phyloP scores from a whole-genome alignment of 2,329 filamentous ascomycete species.

The Microdochium nivale region DNA sequence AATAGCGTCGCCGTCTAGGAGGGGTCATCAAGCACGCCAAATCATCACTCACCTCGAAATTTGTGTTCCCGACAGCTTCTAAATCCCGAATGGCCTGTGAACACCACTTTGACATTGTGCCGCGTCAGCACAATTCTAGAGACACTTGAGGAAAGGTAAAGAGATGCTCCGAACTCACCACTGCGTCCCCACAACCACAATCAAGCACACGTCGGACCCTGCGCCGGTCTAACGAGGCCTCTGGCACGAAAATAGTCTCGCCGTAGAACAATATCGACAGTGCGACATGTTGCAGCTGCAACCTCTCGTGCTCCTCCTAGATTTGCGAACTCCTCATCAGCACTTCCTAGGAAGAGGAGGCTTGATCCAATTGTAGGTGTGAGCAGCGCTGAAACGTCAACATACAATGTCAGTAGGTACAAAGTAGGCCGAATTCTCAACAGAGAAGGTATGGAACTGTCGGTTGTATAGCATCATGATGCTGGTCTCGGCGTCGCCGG shows the following conservation, averaged over 20 bases:
- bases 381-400: no score
- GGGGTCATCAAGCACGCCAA: background rate
- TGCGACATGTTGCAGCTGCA: slow-evolving; percentile 54
- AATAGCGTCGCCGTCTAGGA: background rate
- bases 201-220: slow-evolving; percentile 49
- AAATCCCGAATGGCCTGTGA: background rate
- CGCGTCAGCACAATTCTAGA: background rate
- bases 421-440: slow-evolving; percentile 58
- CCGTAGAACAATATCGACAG: slow-evolving; percentile 57
- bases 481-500: slow-evolving; percentile 49
- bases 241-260: slow-evolving; percentile 61
- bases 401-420: slow-evolving; percentile 63
- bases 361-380: background rate
- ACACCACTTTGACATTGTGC: background rate
- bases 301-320: slow-evolving; percentile 61
- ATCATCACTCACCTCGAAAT: background rate
- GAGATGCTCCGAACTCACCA: slow-evolving; percentile 17
- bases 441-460: slow-evolving; percentile 57
- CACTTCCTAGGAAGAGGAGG: no score
- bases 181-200: slow-evolving; percentile 62
- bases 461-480: slow-evolving; percentile 37
- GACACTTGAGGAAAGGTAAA: background rate
- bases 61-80: background rate
- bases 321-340: background rate
- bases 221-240: slow-evolving; percentile 33